Conservation (phyloP, 139 green algal genomes). For the Chlorella ohadii region DNA sequence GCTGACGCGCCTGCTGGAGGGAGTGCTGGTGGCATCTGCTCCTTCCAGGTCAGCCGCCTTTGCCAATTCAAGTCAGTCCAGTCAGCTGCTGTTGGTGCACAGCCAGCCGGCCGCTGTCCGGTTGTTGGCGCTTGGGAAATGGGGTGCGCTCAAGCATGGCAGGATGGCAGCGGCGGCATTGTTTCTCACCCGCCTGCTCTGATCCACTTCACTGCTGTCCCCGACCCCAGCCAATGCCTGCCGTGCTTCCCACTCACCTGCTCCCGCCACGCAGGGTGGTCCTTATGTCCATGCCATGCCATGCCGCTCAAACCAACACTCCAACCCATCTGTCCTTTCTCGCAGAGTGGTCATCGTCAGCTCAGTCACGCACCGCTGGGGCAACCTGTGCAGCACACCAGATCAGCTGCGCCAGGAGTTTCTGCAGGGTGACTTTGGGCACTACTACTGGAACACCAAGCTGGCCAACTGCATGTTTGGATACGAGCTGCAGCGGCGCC, state of each 20-base stretch:
- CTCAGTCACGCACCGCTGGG: conserved; percentile 50
- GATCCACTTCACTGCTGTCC: too few species aligned
- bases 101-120: too few species aligned
- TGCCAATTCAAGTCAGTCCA: too few species aligned
- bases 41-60: conserved; percentile 12
- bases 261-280: too few species aligned
- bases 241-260: not conserved
- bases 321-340: too few species aligned
- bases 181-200: too few species aligned
- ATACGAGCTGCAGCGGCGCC: conserved; percentile 49
- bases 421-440: not conserved
- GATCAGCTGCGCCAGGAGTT: conserved; percentile 3
- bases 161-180: too few species aligned
- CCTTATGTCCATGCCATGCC: too few species aligned
- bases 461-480: conserved; percentile 65
- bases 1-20: conserved; percentile 72
- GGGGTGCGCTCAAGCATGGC: too few species aligned
- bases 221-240: not conserved
- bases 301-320: too few species aligned
- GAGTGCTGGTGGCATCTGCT: conserved; percentile 40
- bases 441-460: conserved; percentile 45
- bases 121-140: too few species aligned
- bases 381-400: not conserved
- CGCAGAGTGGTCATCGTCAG: conserved; percentile 54
- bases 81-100: too few species aligned